Percentiles rank a stretch among this genome's conserved stretches.
Evolutionary conservation across 305 asterid genomes (phyloP).

Genomic region (Fraxinus floribunda): DNA sequence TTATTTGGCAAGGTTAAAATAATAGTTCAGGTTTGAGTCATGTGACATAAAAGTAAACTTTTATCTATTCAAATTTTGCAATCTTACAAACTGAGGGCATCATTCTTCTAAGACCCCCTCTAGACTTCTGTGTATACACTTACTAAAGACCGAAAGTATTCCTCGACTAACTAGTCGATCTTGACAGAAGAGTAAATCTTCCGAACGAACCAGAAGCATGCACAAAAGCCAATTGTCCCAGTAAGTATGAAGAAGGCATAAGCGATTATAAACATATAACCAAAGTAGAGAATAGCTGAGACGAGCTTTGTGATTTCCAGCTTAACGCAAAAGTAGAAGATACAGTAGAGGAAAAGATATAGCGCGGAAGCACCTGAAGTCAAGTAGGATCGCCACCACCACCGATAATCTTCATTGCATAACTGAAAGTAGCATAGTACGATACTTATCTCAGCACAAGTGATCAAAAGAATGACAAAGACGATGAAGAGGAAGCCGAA

Average conservation of each 20-base stretch:
- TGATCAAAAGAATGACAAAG: constrained; percentile 42
- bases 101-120: background rate
- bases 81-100: background rate
- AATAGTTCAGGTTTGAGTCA: background rate
- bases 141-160: background rate
- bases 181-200: constrained; percentile 52
- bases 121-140: background rate
- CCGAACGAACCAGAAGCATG: constrained; percentile 51
- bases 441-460: constrained; percentile 49
- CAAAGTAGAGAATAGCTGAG: constrained; percentile 46
- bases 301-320: constrained; percentile 46
- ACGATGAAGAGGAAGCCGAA: constrained; percentile 51
- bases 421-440: constrained; percentile 55
- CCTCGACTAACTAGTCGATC: constrained; percentile 31
- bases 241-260: constrained; percentile 50
- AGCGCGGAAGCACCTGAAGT: constrained; percentile 50
- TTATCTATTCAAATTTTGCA: background rate
- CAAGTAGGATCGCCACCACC: constrained; percentile 61
- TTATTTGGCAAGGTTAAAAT: background rate
- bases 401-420: constrained; percentile 48
- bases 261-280: constrained; percentile 48
- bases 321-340: constrained; percentile 47
- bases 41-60: background rate
- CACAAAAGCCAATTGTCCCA: constrained; percentile 52
- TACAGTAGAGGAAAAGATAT: constrained; percentile 40